Conservation (phyloP, 805 yeast species). For the Barnettozyma salicaria region DNA sequence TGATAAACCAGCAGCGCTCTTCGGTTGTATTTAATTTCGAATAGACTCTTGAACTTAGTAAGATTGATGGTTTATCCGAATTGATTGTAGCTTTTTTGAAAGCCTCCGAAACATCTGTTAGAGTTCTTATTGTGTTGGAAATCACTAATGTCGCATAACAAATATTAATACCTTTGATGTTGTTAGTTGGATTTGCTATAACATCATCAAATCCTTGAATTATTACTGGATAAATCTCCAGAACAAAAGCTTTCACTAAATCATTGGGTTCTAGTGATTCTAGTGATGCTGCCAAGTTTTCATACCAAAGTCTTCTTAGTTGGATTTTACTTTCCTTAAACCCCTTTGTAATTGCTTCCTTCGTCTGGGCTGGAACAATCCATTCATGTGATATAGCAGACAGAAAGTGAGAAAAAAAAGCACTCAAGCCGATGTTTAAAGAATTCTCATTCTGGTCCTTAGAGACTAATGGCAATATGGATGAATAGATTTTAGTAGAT, state of each 20-base stretch:
- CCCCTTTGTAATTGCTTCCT: constrained; percentile 40
- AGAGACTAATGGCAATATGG: constrained; percentile 44
- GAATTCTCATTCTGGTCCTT: constrained; percentile 77
- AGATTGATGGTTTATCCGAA: constrained; percentile 41
- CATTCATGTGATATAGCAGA: constrained; percentile 23
- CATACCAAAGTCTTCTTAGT: constrained; percentile 63
- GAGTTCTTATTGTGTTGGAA: constrained; percentile 20
- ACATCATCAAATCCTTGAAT: constrained; percentile 37
- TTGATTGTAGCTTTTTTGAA: constrained; percentile 31
- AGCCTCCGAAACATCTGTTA: constrained; percentile 26
- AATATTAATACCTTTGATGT: constrained; percentile 36
- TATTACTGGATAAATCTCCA: constrained; percentile 24
- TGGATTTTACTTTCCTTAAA: constrained; percentile 57
- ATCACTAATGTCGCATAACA: constrained; percentile 43
- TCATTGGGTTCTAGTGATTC: constrained; percentile 10
- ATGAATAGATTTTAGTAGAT: constrained; percentile 36
- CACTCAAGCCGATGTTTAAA: constrained; percentile 41
- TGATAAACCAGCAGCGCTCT: constrained; percentile 49
- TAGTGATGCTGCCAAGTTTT: constrained; percentile 38
- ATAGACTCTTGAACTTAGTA: constrained; percentile 42
- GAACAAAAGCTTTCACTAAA: constrained; percentile 13
- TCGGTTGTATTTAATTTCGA: constrained; percentile 40
- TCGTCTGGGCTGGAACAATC: constrained; percentile 18
- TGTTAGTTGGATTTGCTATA: constrained; percentile 46
- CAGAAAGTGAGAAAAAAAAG: constrained; percentile 43